These are phyloP conservation scores for Rubroboletus pulcherrimus DNA, from an alignment of 768 basidiomycete genomes.

Conservation along the genomic window DNA sequence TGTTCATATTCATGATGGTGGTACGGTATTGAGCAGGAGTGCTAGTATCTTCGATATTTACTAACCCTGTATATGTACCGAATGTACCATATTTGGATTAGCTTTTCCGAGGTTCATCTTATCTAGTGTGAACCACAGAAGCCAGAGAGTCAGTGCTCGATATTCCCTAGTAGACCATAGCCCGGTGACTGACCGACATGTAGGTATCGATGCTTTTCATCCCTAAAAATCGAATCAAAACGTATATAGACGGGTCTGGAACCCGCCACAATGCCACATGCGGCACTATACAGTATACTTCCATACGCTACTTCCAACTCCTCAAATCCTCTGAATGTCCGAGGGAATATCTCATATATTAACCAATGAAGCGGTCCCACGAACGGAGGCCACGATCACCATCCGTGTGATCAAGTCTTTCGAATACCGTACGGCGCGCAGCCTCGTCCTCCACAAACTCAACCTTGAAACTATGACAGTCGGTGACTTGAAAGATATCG, in stretches of 20 bases:
- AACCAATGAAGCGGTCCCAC: conserved; percentile 64
- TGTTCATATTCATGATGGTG: conserved; percentile 8
- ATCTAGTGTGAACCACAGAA: neutral
- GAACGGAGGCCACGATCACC: conserved; percentile 79
- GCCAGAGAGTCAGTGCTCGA: neutral
- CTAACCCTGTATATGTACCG: neutral
- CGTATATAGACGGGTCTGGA: neutral
- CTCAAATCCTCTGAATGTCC: conserved; percentile 23
- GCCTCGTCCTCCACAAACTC: conserved; percentile 76
- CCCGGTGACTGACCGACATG: neutral
- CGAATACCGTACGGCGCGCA: conserved; percentile 84
- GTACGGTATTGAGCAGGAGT: neutral
- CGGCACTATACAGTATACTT: neutral
- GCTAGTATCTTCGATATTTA: neutral
- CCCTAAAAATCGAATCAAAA: neutral
- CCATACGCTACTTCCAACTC: neutral
- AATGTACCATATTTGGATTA: neutral
- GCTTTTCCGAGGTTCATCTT: neutral
- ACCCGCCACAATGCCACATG: neutral
- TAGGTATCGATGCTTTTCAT: neutral
- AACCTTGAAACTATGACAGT: conserved; percentile 81
- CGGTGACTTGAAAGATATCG: conserved; percentile 69
- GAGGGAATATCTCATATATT: conserved; percentile 41
- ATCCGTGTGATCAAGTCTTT: conserved; percentile 95
- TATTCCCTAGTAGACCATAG: neutral